Evolutionary conservation across 2,329 filamentous ascomycete genomes (phyloP).

Genomic region (Aureobasidium vineae): DNA sequence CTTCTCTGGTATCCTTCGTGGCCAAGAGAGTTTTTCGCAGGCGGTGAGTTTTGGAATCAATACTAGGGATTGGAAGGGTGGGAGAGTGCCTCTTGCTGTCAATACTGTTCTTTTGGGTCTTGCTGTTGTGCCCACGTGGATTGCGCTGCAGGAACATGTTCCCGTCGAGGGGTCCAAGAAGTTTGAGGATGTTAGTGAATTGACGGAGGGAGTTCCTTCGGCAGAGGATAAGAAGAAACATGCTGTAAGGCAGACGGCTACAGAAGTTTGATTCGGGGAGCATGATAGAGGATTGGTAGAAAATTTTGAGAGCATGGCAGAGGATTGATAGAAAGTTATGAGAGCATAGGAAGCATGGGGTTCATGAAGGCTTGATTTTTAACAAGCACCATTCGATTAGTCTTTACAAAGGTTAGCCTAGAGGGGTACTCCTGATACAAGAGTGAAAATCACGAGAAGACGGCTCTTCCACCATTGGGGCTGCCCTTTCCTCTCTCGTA

Average conservation of each 20-base stretch:
- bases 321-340: neutral
- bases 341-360: too few relatives aligned
- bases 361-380: neutral
- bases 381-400: neutral
- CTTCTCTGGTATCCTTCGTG: constrained; percentile 46
- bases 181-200: constrained; percentile 4
- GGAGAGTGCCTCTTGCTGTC: constrained; percentile 45
- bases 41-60: constrained; percentile 48
- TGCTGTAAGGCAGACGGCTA: constrained; percentile 15
- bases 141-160: constrained; percentile 36
- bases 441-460: constrained; percentile 24
- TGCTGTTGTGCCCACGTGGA: constrained; percentile 37
- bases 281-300: neutral
- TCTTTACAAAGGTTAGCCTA: neutral
- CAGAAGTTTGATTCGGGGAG: neutral
- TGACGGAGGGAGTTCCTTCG: neutral
- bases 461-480: constrained; percentile 41
- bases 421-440: neutral
- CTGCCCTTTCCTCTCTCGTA: constrained; percentile 73
- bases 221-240: constrained; percentile 22
- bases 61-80: constrained; percentile 46
- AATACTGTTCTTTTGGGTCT: constrained; percentile 38
- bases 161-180: constrained; percentile 31
- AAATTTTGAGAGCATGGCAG: too few relatives aligned
- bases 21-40: constrained; percentile 49